phyloP scores from a whole-genome alignment of 2,329 filamentous ascomycete genomes.

The Scedosporium apiospermum region DNA sequence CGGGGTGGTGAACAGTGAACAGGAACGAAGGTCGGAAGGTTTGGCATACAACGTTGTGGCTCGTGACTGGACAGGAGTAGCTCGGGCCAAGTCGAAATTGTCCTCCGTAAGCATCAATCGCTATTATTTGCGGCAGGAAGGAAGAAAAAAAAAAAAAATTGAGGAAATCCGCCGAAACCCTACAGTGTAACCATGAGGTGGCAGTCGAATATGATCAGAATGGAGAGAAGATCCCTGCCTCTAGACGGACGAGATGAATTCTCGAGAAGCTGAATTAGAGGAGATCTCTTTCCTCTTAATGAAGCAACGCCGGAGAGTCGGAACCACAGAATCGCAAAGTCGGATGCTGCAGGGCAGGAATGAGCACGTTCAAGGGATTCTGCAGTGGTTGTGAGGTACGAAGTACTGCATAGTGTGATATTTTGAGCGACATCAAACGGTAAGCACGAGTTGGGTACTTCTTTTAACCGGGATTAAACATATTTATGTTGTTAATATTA shows the following conservation, averaged over 20 bases:
- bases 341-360: not conserved
- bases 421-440: not conserved
- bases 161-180: not conserved
- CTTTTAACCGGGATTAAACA: not conserved
- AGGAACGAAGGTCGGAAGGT: not conserved
- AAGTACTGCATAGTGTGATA: not conserved
- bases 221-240: not conserved
- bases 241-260: not conserved
- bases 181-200: not conserved
- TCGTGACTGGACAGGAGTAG: not conserved
- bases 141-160: not conserved
- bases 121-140: not conserved
- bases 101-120: not conserved
- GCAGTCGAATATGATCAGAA: not conserved
- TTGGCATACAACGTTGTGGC: not conserved
- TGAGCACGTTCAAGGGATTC: not conserved
- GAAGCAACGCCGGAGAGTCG: not conserved
- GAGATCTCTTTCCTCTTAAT: not conserved
- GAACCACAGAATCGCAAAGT: not conserved
- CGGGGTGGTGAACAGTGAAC: not conserved
- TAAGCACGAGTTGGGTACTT: not conserved
- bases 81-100: not conserved
- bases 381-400: not conserved
- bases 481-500: not conserved
- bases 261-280: not conserved